Conservation (phyloP, 108 stramenopile genomes). For the Pseudonitzschia multistriata region DNA sequence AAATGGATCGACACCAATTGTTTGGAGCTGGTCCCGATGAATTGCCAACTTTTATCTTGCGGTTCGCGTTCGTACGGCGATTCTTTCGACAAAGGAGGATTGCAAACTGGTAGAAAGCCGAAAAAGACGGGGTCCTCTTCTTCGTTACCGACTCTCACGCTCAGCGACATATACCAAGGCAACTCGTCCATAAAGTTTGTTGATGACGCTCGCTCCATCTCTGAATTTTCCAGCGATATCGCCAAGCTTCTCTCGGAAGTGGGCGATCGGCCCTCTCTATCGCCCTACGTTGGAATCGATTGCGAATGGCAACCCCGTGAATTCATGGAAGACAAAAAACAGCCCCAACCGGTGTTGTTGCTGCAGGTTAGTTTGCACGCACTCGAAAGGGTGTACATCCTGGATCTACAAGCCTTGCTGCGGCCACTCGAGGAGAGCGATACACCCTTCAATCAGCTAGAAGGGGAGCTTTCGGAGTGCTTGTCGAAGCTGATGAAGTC, state of each 20-base stretch:
- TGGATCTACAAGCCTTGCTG: constrained; percentile 34
- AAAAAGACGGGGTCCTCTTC: constrained; percentile 1
- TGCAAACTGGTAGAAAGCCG: background rate
- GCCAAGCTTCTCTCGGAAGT: background rate
- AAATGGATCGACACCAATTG: constrained; percentile 28
- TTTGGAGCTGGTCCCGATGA: constrained; percentile 32
- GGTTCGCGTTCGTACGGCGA: background rate
- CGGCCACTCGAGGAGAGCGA: constrained; percentile 17
- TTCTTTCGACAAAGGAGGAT: background rate
- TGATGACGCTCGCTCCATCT: constrained; percentile 20
- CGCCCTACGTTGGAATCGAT: constrained; percentile 36
- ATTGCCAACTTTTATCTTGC: constrained; percentile 12
- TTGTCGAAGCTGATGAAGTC: constrained; percentile 20
- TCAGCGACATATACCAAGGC: constrained; percentile 18
- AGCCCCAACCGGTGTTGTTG: constrained; percentile 30
- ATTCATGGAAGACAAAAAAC: constrained; percentile 11
- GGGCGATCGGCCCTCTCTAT: background rate
- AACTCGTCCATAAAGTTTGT: constrained; percentile 18
- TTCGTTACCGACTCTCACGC: constrained; percentile 1
- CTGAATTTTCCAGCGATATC: constrained; percentile 23
- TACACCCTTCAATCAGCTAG: constrained; percentile 26
- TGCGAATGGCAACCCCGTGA: constrained; percentile 43
- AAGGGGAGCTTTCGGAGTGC: constrained; percentile 9
- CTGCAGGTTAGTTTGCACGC: constrained; percentile 36
- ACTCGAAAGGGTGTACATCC: constrained; percentile 26